These are phyloP conservation scores for Calonectria pauciramosa DNA, from an alignment of 2,329 filamentous ascomycete genomes.

Conservation along the genomic window DNA sequence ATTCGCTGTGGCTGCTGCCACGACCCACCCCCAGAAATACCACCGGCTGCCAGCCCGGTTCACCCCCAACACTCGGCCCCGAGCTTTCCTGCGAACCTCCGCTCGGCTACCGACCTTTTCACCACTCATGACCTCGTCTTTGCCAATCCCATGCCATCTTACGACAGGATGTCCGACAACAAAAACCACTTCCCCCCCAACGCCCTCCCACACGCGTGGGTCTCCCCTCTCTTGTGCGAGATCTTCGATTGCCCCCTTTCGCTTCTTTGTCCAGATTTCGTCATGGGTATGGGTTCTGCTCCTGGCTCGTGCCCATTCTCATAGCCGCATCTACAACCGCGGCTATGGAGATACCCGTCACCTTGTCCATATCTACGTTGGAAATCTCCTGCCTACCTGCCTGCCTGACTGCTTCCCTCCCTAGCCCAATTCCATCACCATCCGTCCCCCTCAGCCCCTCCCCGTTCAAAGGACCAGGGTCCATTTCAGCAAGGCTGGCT, in stretches of 20 bases:
- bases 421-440: neutral
- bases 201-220: slow-evolving; percentile 33
- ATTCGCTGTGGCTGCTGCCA: slow-evolving; percentile 22
- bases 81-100: slow-evolving; percentile 38
- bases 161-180: slow-evolving; percentile 33
- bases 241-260: slow-evolving; percentile 24
- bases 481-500: neutral
- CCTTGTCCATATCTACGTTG: neutral
- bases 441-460: neutral
- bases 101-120: slow-evolving; percentile 44
- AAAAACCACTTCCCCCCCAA: slow-evolving; percentile 44
- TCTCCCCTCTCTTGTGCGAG: slow-evolving; percentile 27
- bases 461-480: neutral
- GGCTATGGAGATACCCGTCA: slow-evolving; percentile 9
- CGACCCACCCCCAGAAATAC: slow-evolving; percentile 18
- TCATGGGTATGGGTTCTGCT: slow-evolving; percentile 16
- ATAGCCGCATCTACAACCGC: slow-evolving; percentile 13
- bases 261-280: slow-evolving; percentile 9
- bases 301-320: slow-evolving; percentile 11
- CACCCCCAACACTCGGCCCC: slow-evolving; percentile 38
- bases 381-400: neutral
- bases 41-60: slow-evolving; percentile 13
- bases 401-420: neutral
- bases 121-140: slow-evolving; percentile 32
- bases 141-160: slow-evolving; percentile 34